Conservation (phyloP, 495 filamentous ascomycete species). For the Terfezia boudieri region DNA sequence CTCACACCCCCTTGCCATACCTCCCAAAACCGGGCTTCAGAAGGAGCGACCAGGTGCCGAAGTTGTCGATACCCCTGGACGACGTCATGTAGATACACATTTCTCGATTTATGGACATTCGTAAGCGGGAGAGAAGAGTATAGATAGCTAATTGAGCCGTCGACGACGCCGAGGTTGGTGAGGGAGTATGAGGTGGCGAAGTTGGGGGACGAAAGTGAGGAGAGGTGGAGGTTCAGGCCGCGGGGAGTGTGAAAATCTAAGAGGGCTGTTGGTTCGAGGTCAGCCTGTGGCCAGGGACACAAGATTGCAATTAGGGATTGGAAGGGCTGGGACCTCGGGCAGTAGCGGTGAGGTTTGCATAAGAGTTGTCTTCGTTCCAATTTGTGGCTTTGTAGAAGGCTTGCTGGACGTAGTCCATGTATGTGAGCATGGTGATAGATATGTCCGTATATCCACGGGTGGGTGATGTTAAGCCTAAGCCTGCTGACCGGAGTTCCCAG, state of each 20-base stretch:
- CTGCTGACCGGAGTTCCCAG: too few relatives aligned
- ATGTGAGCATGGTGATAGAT: conserved; percentile 51
- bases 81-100: conserved; percentile 40
- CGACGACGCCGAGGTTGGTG: conserved; percentile 61
- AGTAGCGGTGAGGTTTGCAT: conserved; percentile 68
- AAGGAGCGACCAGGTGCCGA: conserved; percentile 29
- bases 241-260: conserved; percentile 37
- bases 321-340: conserved; percentile 38
- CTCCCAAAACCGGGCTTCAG: conserved; percentile 18
- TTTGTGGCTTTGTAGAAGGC: conserved; percentile 68
- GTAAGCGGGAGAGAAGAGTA: conserved; percentile 50
- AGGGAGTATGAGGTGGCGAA: conserved; percentile 83
- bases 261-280: conserved; percentile 24
- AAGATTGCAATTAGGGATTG: background rate
- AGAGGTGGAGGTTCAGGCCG: conserved; percentile 59
- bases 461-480: too few relatives aligned
- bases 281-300: background rate
- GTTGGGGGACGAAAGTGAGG: conserved; percentile 72
- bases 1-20: conserved; percentile 12
- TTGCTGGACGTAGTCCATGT: conserved; percentile 94
- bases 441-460: background rate
- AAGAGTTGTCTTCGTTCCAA: conserved; percentile 88
- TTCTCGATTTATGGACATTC: conserved; percentile 29
- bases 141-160: conserved; percentile 78
- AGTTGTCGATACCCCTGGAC: conserved; percentile 48